These are phyloP conservation scores for Sphagnum fallax DNA, from an alignment of 228 moss, liverwort and hornwort species.

Conservation along the genomic window DNA sequence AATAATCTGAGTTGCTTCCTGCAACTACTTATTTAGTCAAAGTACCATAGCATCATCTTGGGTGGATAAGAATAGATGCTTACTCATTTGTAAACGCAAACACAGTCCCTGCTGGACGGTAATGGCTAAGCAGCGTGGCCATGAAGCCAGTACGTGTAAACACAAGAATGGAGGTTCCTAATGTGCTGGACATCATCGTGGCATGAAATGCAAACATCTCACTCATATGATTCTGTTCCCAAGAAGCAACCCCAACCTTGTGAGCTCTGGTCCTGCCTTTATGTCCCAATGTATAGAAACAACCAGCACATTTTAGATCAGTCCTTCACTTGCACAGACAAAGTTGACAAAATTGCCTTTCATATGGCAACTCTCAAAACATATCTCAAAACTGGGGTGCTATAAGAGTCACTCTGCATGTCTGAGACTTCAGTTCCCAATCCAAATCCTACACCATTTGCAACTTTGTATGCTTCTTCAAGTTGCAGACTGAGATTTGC, in stretches of 20 bases:
- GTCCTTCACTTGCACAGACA: no score
- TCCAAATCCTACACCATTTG: no score
- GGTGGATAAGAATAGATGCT: constrained; percentile 7
- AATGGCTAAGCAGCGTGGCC: constrained; percentile 91
- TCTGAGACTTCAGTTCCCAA: no score
- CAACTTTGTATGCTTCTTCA: no score
- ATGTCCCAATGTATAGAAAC: no score
- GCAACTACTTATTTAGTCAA: neutral
- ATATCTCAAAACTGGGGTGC: no score
- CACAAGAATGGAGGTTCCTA: constrained; percentile 84
- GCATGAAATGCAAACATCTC: constrained; percentile 98
- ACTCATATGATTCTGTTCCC: constrained; percentile 91
- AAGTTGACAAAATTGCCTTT: no score
- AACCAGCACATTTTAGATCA: no score
- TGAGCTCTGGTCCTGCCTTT: neutral
- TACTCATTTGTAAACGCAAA: constrained; percentile 99
- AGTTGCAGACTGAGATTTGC: neutral
- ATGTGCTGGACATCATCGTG: constrained; percentile 98
- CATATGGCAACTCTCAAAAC: no score
- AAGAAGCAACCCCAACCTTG: neutral
- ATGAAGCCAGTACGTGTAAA: constrained; percentile 96
- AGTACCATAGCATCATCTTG: no score
- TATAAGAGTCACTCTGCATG: no score
- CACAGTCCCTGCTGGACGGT: constrained; percentile 95
- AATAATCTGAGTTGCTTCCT: neutral